Conservation (phyloP, 2,329 filamentous ascomycete species). For the Fusarium chlamydosporum region DNA sequence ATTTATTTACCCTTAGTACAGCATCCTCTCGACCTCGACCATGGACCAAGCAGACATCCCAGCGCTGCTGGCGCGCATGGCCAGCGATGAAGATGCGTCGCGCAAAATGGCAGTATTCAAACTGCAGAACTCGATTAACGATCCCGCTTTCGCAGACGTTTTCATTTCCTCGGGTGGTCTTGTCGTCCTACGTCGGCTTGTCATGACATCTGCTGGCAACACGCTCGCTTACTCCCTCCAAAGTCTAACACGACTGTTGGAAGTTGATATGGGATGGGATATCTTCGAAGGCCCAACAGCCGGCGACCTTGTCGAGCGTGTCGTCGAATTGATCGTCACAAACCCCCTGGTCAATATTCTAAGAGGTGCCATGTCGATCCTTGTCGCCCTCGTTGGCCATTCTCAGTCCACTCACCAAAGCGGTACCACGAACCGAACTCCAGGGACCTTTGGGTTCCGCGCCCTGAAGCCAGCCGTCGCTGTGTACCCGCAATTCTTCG, state of each 20-base stretch:
- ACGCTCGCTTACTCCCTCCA: slow-evolving; percentile 96
- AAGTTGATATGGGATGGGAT: slow-evolving; percentile 99
- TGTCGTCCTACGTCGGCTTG: slow-evolving; percentile 82
- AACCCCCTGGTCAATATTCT: slow-evolving; percentile 98
- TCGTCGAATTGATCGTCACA: slow-evolving; percentile 93
- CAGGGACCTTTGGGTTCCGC: slow-evolving; percentile 85
- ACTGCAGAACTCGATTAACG: slow-evolving; percentile 93
- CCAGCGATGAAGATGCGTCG: slow-evolving; percentile 85
- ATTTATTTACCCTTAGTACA: slow-evolving; percentile 2
- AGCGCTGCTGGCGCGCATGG: slow-evolving; percentile 73
- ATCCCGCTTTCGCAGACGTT: slow-evolving; percentile 95
- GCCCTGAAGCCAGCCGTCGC: slow-evolving; percentile 93
- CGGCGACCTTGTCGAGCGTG: slow-evolving; percentile 78
- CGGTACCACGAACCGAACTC: slow-evolving; percentile 55
- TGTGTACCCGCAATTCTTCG: slow-evolving; percentile 92
- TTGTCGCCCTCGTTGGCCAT: slow-evolving; percentile 92
- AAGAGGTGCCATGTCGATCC: slow-evolving; percentile 94
- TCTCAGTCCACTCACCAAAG: slow-evolving; percentile 71
- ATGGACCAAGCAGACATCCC: slow-evolving; percentile 78
- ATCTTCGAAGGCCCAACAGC: slow-evolving; percentile 75
- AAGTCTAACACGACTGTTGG: slow-evolving; percentile 86
- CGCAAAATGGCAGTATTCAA: slow-evolving; percentile 99
- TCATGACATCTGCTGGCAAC: slow-evolving; percentile 89
- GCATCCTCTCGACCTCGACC: slow-evolving; percentile 2
- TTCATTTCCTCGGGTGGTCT: slow-evolving; percentile 94